These are phyloP conservation scores for Aulographum hederae DNA, from an alignment of 2,329 filamentous ascomycete genomes.

Conservation along the genomic window DNA sequence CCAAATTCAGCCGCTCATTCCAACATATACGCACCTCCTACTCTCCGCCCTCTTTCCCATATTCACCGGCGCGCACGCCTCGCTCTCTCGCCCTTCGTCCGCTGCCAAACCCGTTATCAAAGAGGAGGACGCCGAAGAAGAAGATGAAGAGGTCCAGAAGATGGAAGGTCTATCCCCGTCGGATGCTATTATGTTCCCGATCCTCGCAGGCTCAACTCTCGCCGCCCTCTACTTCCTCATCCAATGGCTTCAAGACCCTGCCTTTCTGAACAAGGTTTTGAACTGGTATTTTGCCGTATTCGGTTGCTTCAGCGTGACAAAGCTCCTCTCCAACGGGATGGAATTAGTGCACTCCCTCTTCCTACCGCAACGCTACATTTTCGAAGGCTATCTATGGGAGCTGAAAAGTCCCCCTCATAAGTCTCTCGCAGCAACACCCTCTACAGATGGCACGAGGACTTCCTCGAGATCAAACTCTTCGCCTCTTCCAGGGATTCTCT, in stretches of 20 bases:
- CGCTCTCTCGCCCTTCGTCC: conserved; percentile 65
- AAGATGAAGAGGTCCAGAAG: conserved; percentile 33
- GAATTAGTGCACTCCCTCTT: background rate
- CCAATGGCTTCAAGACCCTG: conserved; percentile 69
- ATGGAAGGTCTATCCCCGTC: conserved; percentile 54
- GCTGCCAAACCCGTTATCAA: conserved; percentile 46
- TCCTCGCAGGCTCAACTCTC: conserved; percentile 56
- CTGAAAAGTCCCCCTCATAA: conserved; percentile 1
- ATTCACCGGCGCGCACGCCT: conserved; percentile 69
- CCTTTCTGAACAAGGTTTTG: conserved; percentile 65
- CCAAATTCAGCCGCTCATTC: conserved; percentile 22
- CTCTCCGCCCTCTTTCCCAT: conserved; percentile 64
- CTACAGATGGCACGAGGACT: conserved; percentile 1
- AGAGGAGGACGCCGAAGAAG: conserved; percentile 30
- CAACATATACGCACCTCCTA: conserved; percentile 42
- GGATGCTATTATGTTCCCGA: conserved; percentile 71
- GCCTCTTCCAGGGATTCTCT: conserved; percentile 33
- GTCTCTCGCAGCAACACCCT: too few relatives aligned
- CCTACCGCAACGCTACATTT: too few relatives aligned
- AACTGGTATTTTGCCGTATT: conserved; percentile 69
- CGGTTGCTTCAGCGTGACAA: conserved; percentile 58
- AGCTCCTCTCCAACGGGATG: conserved; percentile 38
- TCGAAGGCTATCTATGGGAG: conserved; percentile 11
- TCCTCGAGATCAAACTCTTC: conserved; percentile 19
- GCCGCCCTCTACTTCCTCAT: conserved; percentile 72